Evolutionary conservation across 2,329 filamentous ascomycete species (phyloP).

Genomic region (Cephalotrichum gorgonifer): DNA sequence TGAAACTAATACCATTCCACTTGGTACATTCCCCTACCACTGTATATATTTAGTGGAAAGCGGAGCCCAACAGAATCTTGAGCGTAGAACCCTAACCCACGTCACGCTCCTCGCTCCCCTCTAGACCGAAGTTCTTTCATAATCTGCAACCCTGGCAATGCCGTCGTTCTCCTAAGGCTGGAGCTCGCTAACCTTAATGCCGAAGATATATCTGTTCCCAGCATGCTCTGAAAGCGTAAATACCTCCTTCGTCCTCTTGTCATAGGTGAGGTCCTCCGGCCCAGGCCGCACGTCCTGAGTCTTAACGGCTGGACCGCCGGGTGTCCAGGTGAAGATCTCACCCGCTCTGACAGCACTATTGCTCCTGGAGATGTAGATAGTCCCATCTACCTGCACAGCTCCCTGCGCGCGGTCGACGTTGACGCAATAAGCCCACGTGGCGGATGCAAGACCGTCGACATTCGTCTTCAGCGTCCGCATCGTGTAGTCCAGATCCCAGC

Average conservation of each 20-base stretch:
- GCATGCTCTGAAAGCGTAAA: constrained; percentile 10
- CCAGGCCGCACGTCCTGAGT: constrained; percentile 14
- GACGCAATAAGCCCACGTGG: constrained; percentile 20
- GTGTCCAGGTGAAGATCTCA: constrained; percentile 21
- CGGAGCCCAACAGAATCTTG: too few species aligned
- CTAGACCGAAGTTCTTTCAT: too few species aligned
- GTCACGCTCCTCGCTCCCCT: too few species aligned
- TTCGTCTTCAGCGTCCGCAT: constrained; percentile 15
- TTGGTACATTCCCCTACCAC: too few species aligned
- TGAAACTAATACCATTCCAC: too few species aligned
- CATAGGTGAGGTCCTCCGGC: constrained; percentile 22
- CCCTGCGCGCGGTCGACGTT: constrained; percentile 21
- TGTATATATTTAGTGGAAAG: too few species aligned
- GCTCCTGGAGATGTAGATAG: constrained; percentile 22
- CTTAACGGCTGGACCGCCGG: constrained; percentile 14
- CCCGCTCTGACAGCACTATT: constrained; percentile 15
- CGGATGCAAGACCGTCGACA: constrained; percentile 10
- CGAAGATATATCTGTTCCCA: constrained; percentile 2
- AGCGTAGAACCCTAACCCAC: too few species aligned
- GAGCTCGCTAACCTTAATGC: background rate
- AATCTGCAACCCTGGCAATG: too few species aligned
- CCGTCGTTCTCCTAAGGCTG: too few species aligned
- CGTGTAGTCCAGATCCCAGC: constrained; percentile 18
- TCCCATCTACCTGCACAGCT: constrained; percentile 17
- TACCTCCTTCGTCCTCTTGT: constrained; percentile 12